Evolutionary conservation across 176 grass and related monocot genomes (phyloP).

Genomic region (Zoysia pacifica): DNA sequence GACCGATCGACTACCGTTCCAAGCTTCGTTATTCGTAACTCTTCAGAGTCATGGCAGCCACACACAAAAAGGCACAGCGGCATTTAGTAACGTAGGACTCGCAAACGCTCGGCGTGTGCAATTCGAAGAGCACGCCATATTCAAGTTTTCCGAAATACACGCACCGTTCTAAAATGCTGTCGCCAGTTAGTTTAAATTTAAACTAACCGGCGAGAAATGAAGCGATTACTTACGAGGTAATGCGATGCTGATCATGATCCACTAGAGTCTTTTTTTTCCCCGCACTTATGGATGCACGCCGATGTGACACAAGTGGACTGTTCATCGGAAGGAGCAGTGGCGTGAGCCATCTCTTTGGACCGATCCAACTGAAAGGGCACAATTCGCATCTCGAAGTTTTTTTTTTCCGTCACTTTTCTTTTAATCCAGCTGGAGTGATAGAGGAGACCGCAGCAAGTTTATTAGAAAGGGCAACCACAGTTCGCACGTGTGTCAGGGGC

Average conservation of each 20-base stretch:
- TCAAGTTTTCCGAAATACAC: no score
- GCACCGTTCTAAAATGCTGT: no score
- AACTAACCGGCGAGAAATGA: no score
- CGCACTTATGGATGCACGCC: background rate
- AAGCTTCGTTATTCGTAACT: background rate
- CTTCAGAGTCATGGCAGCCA: background rate
- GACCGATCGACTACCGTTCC: background rate
- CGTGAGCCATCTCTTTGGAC: constrained; percentile 3
- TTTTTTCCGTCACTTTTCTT: constrained; percentile 9
- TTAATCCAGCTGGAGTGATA: constrained; percentile 11
- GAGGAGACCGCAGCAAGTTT: background rate
- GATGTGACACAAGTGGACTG: background rate
- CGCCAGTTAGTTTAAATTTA: no score
- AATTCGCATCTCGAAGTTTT: background rate
- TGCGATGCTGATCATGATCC: background rate
- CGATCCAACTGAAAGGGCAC: background rate
- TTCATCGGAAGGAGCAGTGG: background rate
- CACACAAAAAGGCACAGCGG: background rate
- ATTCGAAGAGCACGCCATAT: background rate
- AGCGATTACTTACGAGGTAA: no score
- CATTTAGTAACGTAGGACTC: background rate
- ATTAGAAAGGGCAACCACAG: background rate
- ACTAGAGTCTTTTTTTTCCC: background rate
- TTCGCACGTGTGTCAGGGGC: background rate
- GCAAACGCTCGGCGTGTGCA: background rate